A percentile compares a stretch with the other conserved stretches of the same genome.
Conservation (phyloP, 2,329 filamentous ascomycete genomes). For the Dothideomycetes sp. region DNA sequence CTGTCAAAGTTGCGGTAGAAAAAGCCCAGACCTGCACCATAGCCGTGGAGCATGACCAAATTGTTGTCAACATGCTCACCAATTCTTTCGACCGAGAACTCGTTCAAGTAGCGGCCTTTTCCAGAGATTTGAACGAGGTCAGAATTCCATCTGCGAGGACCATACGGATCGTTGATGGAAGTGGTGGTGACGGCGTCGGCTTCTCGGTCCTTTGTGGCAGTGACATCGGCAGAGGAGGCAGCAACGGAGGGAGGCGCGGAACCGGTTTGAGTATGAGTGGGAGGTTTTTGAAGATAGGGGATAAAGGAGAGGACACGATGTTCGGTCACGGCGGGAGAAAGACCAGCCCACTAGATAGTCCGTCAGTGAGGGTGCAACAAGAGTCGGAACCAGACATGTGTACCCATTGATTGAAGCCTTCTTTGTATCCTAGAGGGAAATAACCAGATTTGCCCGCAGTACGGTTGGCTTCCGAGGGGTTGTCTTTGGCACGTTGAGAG, state of each 20-base stretch:
- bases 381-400: background rate
- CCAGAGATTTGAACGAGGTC: constrained; percentile 76
- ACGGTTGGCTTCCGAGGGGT: constrained; percentile 13
- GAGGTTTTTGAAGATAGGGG: constrained; percentile 68
- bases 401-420: constrained; percentile 89
- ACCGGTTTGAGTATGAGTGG: constrained; percentile 57
- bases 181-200: constrained; percentile 38
- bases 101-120: constrained; percentile 80
- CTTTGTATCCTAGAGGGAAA: constrained; percentile 86
- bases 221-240: constrained; percentile 32
- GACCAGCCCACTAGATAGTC: constrained; percentile 63
- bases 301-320: constrained; percentile 79
- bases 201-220: constrained; percentile 22
- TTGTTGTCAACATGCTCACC: constrained; percentile 75
- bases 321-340: constrained; percentile 77
- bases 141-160: constrained; percentile 76
- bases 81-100: constrained; percentile 79
- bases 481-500: constrained; percentile 24
- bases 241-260: constrained; percentile 38
- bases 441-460: constrained; percentile 20
- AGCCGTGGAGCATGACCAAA: constrained; percentile 92
- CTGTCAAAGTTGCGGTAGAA: constrained; percentile 98
- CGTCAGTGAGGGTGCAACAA: background rate
- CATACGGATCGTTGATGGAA: constrained; percentile 61
- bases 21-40: constrained; percentile 90